Conservation (phyloP, 306 rosid species). For the Comarum palustre region DNA sequence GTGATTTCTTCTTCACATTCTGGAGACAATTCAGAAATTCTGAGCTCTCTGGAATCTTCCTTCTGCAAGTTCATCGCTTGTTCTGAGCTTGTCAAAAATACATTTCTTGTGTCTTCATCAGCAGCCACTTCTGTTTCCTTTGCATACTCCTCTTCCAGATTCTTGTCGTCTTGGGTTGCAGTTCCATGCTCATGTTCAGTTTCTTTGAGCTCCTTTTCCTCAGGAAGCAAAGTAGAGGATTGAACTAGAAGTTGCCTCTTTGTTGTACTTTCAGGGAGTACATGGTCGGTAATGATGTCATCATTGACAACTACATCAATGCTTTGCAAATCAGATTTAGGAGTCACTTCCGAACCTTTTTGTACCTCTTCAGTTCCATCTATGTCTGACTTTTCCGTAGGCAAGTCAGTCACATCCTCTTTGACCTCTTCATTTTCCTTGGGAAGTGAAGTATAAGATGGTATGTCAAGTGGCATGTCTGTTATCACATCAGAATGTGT, state of each 20-base stretch:
- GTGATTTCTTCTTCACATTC: conserved; percentile 27
- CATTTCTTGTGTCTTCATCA: conserved; percentile 4
- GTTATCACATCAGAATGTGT: background rate
- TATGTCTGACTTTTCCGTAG: background rate
- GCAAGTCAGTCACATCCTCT: background rate
- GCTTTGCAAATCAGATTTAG: background rate
- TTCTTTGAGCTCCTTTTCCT: conserved; percentile 13
- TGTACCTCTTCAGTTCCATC: conserved; percentile 2
- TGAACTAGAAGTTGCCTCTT: background rate
- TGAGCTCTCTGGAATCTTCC: conserved; percentile 9
- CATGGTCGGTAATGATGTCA: background rate
- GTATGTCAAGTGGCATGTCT: conserved; percentile 16
- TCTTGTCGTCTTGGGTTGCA: conserved; percentile 8
- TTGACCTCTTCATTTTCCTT: conserved; percentile 5
- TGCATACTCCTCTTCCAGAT: conserved; percentile 11
- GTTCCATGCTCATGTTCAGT: conserved; percentile 14
- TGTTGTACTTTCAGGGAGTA: background rate
- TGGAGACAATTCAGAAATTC: conserved; percentile 18
- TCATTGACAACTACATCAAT: background rate
- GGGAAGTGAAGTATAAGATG: too few species aligned
- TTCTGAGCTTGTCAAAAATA: background rate
- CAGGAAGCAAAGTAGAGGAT: conserved; percentile 16
- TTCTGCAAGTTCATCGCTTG: conserved; percentile 18
- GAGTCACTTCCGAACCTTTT: background rate
- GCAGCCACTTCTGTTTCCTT: conserved; percentile 14